Percentiles rank a stretch among this genome's conserved stretches.
phyloP scores from a whole-genome alignment of 768 basidiomycete species.

The Lactifluus subvellereus region DNA sequence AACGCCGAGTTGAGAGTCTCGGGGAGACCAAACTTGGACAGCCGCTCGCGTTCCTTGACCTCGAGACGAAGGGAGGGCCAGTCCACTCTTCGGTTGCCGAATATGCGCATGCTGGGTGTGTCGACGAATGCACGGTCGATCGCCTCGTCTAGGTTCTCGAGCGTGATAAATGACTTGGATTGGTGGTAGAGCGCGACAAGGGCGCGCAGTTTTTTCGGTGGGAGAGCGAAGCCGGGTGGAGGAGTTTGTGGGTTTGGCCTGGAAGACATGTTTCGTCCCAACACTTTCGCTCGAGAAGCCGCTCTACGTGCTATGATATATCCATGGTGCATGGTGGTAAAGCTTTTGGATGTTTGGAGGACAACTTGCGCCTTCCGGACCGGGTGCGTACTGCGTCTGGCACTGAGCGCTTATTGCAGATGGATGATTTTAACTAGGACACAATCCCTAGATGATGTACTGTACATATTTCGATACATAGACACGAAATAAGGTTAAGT shows the following conservation, averaged over 20 bases:
- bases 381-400: neutral
- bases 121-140: slow-evolving; percentile 59
- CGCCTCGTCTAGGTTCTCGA: slow-evolving; percentile 54
- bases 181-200: slow-evolving; percentile 78
- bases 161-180: slow-evolving; percentile 62
- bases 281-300: neutral
- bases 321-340: slow-evolving; percentile 11
- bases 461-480: neutral
- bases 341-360: neutral
- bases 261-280: slow-evolving; percentile 24
- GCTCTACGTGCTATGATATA: slow-evolving; percentile 8
- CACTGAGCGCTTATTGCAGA: neutral
- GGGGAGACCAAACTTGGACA: slow-evolving; percentile 16
- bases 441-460: neutral
- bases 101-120: neutral
- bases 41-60: slow-evolving; percentile 17
- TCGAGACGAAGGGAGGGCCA: slow-evolving; percentile 23
- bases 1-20: slow-evolving; percentile 12
- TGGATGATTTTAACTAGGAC: no score
- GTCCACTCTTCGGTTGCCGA: slow-evolving; percentile 16
- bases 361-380: neutral
- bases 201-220: slow-evolving; percentile 57
- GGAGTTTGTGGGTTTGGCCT: slow-evolving; percentile 11
- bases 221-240: slow-evolving; percentile 33
- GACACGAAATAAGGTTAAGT: neutral